Base-by-base conservation (phyloP, 192 early-diverging fungal genomes). In the Paraglomus occultum region DNA sequence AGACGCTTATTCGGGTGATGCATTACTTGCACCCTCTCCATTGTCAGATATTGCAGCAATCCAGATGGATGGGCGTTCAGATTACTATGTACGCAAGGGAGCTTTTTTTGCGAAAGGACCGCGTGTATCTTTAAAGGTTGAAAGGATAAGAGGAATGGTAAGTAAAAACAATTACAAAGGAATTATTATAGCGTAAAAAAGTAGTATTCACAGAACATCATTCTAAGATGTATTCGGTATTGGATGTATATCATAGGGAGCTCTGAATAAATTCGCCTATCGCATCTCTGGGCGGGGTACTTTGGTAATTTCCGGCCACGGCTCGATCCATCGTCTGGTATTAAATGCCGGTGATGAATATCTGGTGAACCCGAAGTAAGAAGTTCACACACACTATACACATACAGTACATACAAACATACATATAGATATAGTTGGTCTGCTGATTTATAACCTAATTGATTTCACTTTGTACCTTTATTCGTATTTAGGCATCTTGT, bases 271-370 rank as follows among this genome's bases (percentile, higher is more conserved):
- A 43, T 77, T 91, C 50, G 82, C 87, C 4, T 87, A 91, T 67
- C 75, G 79, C 15, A 81, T 89, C 7, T 81, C 74, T 47, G 89
- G 90, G 1, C 81, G 83, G 12, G 92, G 92, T 59, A 79, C 87
- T 6, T 60, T 89, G 39, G 90, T 85, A 10, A 83, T 93, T 44
- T 83, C 87, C 20, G 74, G 83, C 38, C 82, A 86, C 43, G 87
- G 88, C 45, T 87, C 88, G 0, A 55, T 93, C 39, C 88, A 90
- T 71, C 78, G 89, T 17, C 71, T 93, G 51, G 82, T 85, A 10
- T 75, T 93, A 54, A 69, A 80, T 6, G 79, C 85, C 9, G 84
- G 80, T n/a, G 90, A 93, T 64, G 86, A 88, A 71, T 91, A 89
- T 58, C 71, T 86, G 15, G 90, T 89, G 15, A 89, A 90, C 71